Evolutionary conservation across 257 asterid species (phyloP), one percentile per base, ranked within the genome.

Genomic region (Solanum pinnatisectum): DNA sequence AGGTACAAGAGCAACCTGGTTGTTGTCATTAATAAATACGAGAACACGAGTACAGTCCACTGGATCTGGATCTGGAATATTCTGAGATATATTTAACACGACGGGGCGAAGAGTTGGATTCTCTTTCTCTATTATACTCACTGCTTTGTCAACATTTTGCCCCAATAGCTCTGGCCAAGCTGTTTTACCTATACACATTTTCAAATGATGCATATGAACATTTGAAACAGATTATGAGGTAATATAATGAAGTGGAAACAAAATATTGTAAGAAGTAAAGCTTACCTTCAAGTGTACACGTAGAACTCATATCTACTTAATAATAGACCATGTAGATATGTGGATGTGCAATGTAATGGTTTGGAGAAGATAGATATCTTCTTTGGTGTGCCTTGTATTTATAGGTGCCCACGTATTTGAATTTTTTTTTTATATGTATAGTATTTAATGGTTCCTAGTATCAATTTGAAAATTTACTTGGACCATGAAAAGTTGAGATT

Each of bases 41-140:
- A 82, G 85, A 82, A 82, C 85, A 30, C 85, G 85, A 30, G 85
- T 82, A 30, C 85, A 82, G 18, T 82, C 85, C 70, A 49, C 85
- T 4, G 85, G 67, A 52, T 79, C 84, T 40, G 84, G 84, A 40
- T 79, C 70, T 49, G 85, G 85, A 46, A 82, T 27, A 82, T 82
- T 14, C 30, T 49, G 70, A 32, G 85, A 82, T 3, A 82, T 82
- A 16, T 82, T 46, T 82, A 82, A 30, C 70, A 82, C 85, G 1
- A 82, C 42, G 1, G 85, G 70, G 15, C 63, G 85, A 49, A 82
- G 32, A 82, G 15, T 82, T 82, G 85, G 85, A 4, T 82, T 82
- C 85, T 81, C 85, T 18, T 81, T 81, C 42, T 81, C 42, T 46
- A 81, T 81, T 5, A 81, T 49, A 30, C 85, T 30, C 42, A 81